Conservation (phyloP, 2,329 filamentous ascomycete genomes). For the Aspergillus chevalieri region DNA sequence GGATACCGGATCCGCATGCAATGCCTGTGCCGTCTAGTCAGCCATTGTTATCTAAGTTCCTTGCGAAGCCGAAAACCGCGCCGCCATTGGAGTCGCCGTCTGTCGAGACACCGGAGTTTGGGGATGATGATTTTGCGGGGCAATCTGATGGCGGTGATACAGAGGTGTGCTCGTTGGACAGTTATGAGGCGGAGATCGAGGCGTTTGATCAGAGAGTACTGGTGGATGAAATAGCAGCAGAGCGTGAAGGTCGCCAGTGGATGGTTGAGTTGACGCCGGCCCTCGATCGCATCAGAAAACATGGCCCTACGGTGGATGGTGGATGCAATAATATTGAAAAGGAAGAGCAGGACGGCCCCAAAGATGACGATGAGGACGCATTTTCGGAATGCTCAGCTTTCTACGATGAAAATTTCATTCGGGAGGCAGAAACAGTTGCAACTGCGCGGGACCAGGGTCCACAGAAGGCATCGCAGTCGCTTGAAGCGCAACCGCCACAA, state of each 20-base stretch:
- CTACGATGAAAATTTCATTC: constrained; percentile 23
- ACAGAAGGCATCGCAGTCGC: not conserved
- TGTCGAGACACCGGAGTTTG: not conserved
- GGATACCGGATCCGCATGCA: constrained; percentile 26
- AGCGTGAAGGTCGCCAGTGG: too few species aligned
- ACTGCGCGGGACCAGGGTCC: constrained; percentile 1
- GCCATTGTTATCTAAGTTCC: constrained; percentile 28
- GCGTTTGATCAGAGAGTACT: constrained; percentile 5
- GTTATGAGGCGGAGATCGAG: too few species aligned
- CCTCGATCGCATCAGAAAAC: too few species aligned
- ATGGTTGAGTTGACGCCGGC: too few species aligned
- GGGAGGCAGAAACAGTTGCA: constrained; percentile 14
- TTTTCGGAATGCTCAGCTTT: constrained; percentile 31
- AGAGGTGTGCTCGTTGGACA: too few species aligned
- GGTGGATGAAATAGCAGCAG: not conserved
- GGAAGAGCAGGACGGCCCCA: constrained; percentile 1
- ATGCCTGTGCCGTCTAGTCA: constrained; percentile 29
- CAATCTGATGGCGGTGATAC: constrained; percentile 1
- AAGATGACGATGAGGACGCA: constrained; percentile 20
- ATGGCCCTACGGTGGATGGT: not conserved
- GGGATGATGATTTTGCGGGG: constrained; percentile 4
- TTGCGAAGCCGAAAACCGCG: constrained; percentile 10
- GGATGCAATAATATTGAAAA: not conserved
- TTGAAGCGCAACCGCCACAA: too few species aligned
- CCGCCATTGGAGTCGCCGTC: too few species aligned